These are phyloP conservation scores for Calocybe indica DNA, from an alignment of 768 basidiomycete genomes.

Conservation along the genomic window DNA sequence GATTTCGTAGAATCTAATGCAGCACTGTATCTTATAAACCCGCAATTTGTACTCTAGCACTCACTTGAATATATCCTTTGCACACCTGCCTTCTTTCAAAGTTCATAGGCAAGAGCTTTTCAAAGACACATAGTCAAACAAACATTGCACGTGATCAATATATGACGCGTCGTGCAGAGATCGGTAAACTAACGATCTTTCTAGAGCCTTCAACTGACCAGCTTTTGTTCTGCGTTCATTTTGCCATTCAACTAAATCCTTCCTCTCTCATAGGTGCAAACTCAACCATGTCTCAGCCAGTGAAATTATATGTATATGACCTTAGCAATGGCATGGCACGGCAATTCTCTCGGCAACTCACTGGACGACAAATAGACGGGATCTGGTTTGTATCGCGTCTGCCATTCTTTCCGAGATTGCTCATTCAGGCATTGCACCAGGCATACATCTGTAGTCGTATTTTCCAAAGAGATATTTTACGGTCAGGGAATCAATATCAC, in stretches of 20 bases:
- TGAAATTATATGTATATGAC: slow-evolving; percentile 88
- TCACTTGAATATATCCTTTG: too few species aligned
- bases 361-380: slow-evolving; percentile 88
- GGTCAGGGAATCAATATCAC: slow-evolving; percentile 79
- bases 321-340: slow-evolving; percentile 83
- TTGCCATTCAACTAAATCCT: neutral
- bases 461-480: slow-evolving; percentile 82
- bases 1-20: too few species aligned
- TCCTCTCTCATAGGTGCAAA: neutral
- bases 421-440: slow-evolving; percentile 29
- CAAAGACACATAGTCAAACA: too few species aligned
- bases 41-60: too few species aligned
- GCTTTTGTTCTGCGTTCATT: neutral
- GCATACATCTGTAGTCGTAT: slow-evolving; percentile 93
- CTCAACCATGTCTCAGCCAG: slow-evolving; percentile 30
- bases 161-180: neutral
- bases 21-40: too few species aligned
- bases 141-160: neutral
- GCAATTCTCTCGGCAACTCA: slow-evolving; percentile 72
- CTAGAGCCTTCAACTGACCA: neutral
- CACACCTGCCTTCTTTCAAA: too few species aligned
- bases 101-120: too few species aligned
- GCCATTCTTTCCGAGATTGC: neutral
- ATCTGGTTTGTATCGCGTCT: slow-evolving; percentile 58
- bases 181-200: neutral